These are phyloP conservation scores for Corynespora cassiicola DNA, from an alignment of 2,329 filamentous ascomycete species.

Conservation along the genomic window DNA sequence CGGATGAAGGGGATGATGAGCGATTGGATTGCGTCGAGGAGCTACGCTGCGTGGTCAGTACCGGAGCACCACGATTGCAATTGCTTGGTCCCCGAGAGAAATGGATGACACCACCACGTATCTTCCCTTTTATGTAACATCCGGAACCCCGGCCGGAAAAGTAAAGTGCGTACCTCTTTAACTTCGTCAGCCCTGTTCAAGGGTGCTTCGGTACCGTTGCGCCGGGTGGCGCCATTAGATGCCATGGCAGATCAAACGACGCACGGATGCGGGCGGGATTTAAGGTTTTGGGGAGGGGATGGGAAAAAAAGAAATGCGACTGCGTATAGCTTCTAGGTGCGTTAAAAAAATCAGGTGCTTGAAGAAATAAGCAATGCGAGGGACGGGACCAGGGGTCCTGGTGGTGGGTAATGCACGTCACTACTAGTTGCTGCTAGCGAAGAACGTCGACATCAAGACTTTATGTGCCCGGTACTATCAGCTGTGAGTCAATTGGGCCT, in stretches of 20 bases:
- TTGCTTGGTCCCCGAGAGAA: too few relatives aligned
- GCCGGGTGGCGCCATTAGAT: constrained; percentile 13
- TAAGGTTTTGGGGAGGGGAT: constrained; percentile 8
- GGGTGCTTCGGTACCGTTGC: constrained; percentile 22
- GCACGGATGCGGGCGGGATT: constrained; percentile 7
- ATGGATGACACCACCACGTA: too few relatives aligned
- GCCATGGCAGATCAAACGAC: too few relatives aligned
- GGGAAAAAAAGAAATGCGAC: not conserved
- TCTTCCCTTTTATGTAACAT: too few relatives aligned
- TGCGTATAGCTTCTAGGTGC: not conserved
- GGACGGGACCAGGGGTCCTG: constrained; percentile 14
- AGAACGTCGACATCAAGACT: constrained; percentile 18
- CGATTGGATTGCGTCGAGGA: constrained; percentile 70
- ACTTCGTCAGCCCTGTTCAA: constrained; percentile 45
- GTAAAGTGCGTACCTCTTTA: constrained; percentile 39
- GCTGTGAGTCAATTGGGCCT: not conserved
- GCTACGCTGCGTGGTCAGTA: constrained; percentile 52
- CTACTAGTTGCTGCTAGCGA: too few relatives aligned
- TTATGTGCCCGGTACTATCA: constrained; percentile 9
- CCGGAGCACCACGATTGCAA: constrained; percentile 6
- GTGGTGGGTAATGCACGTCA: constrained; percentile 10
- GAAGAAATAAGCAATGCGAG: constrained; percentile 2
- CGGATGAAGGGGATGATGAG: constrained; percentile 75
- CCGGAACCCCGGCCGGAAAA: too few relatives aligned
- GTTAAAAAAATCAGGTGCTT: constrained; percentile 5